Evolutionary conservation across 805 yeast species (phyloP), one percentile per base, ranked within the genome.

Genomic region (Candida sakaeoensis): DNA sequence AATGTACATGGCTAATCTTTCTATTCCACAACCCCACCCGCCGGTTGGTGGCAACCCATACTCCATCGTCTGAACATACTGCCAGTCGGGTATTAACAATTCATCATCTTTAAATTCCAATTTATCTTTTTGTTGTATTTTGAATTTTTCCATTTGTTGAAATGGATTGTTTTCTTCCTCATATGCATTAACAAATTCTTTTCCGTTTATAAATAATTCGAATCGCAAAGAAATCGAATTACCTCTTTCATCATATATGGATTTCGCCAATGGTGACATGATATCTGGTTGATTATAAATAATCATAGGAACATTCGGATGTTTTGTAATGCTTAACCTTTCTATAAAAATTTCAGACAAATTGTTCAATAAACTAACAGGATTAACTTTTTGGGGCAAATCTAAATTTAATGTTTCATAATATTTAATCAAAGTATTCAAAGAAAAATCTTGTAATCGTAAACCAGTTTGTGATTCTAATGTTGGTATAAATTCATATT

Each of bases 21-120:
- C 99, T 15, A 93, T 72, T 0, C 99, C 99, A 44, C 95, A 65
- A 0, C 99, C 99, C 86, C 96, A 86, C 0, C 99, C 99, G 2
- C 95, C 98, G 3, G 97, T 91, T 1, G 99, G 99, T 3, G 98
- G 97, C 65, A 93, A 74, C 1, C 96, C 98, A 74, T 82, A 86
- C 55, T 87, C 91, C 90, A 93, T 80, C 12, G 82, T 76, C 31
- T 75, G 72, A 1, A 89, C 77, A 55, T 79, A 93, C 35, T 70
- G 70, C 52, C 75, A 63, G 57, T 93, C 99, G 0, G 95, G 86
- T 0, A 82, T 56, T 26, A 83, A 65, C 4, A 80, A 60, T 44
- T 88, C 96, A 4, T 54, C 50, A 51, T 85, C 95, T 3, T 72
- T 61, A 41, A 55, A 74, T 6, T 66, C 63, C 1, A 58, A 61